Evolutionary conservation across 345 rosid species (phyloP), one percentile per base, ranked within the genome.

Genomic region (Turnera subulata): DNA sequence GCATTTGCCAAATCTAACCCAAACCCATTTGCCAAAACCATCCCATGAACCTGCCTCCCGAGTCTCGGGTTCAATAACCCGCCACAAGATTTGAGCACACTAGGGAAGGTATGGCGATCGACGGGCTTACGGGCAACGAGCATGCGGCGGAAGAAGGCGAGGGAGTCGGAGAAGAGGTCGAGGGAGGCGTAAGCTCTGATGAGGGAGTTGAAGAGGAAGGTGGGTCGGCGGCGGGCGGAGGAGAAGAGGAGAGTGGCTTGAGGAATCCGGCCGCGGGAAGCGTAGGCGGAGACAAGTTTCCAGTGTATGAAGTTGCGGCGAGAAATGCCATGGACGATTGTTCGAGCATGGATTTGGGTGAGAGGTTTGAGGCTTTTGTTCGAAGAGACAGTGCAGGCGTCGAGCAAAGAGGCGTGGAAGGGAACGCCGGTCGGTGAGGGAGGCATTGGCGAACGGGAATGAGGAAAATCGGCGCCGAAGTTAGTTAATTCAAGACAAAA

Each of bases 191-290:
- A 61, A 49, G 71, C 73, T 61, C 76, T 52, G 51, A 76, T 71
- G 56, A 76, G 61, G 39, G 71, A 63, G 55, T 72, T 76, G 69
- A 44, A 76, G 29, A 76, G 65, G 59, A 71, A 76, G 42, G 76
- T 64, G 64, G 68, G 49, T 35, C 54, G 64, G 12, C 64, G 76
- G 45, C 44, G 37, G 50, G 73, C 21, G 55, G 61, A 65, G 46
- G 61, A 68, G 56, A 76, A 76, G 65, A 76, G 62, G 46, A 64
- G 51, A 16, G 46, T 46, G 42, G 80, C 73, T 61, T 71, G 60
- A 38, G 23, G 68, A 58, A 76, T 56, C 22, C 63, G 76, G 48
- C 37, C 40, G 50, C 73, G 71, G 3, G 76, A 60, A 17, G 80
- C 80, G 24, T 76, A 76, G 49, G 73, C 61, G 17, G 71, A 67